Evolutionary conservation across 257 asterid species (phyloP).

Genomic region (Solanum infundibuliforme): DNA sequence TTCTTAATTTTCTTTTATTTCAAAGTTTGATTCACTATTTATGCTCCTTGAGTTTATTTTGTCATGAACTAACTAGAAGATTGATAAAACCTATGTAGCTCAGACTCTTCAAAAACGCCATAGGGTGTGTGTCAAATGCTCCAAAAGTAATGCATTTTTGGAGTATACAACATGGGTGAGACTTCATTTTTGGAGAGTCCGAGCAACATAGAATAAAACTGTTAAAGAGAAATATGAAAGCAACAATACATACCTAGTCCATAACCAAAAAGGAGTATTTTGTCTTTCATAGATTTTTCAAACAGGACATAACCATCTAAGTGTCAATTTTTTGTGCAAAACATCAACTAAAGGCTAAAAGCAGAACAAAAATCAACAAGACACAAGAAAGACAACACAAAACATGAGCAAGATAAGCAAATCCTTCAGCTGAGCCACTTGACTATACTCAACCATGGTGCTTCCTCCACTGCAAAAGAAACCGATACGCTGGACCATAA

Average conservation of each 20-base stretch:
- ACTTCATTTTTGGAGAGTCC: too few species aligned
- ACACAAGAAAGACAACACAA: not conserved
- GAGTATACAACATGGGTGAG: too few species aligned
- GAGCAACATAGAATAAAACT: not conserved
- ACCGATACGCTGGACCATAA: not conserved
- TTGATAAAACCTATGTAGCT: not conserved
- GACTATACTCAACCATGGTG: not conserved
- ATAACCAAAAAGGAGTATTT: not conserved
- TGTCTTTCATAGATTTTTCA: not conserved
- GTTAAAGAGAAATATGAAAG: not conserved
- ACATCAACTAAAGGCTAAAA: not conserved
- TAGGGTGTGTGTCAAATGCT: too few species aligned
- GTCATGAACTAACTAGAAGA: not conserved
- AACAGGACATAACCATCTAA: not conserved
- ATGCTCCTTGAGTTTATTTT: not conserved
- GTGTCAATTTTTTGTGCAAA: not conserved
- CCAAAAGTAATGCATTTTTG: too few species aligned
- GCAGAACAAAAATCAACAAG: not conserved
- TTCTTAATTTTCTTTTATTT: not conserved
- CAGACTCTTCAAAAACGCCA: too few species aligned
- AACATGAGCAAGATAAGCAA: not conserved
- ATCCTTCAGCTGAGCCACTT: not conserved
- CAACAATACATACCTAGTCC: not conserved
- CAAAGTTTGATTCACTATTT: not conserved
- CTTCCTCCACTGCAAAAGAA: not conserved